Evolutionary conservation across 352 stramenopile genomes (phyloP), one percentile per base, ranked within the genome.

Genomic region (Aphanomyces cochlioides): DNA sequence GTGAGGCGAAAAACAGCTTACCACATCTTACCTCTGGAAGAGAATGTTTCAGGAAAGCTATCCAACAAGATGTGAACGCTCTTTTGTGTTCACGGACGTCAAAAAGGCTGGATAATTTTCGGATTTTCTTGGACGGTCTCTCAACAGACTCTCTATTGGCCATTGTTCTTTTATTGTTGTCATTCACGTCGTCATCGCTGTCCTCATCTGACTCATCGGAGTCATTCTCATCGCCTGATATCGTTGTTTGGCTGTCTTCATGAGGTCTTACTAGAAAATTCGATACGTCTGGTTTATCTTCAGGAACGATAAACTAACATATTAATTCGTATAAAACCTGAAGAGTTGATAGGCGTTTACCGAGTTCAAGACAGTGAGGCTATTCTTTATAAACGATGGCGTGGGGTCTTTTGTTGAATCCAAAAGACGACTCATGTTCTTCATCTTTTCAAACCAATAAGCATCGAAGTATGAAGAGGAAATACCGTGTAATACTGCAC

Each of bases 401-500:
- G 37, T 88, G 78, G 8, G 73, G 72, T 10, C 82, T 66, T 0
- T 73, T 40, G 74, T 73, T 21, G 53, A 60, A 39, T 90, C 79
- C 39, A 91, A 59, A n/a, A 89, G 64, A 57, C 88, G 80, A 56
- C 80, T 80, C 47, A 90, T 61, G 66, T 88, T 87, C 72, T 87
- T 87, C 56, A 90, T 73, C 80, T 87, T 66, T 47, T 12, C 43
- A 50, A 50, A n/a, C 10, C 10, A n/a, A 12, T 50, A 50, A 12
- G 1, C 10, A 50, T n/a, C 10, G 43, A n/a, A n/a, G 1, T 19
- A 58, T 19, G 17, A 58, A 1, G 8, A 43, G 4, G 36, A 39
- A 63, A 43, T 74, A 89, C 79, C 84, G 91, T 93, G 71, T 90
- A 94, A 74, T 94, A 93, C 76, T 94, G 87, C 37, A 95, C 86